Base-by-base conservation (phyloP, 164 flowering plant species). In the Protea cynaroides region DNA sequence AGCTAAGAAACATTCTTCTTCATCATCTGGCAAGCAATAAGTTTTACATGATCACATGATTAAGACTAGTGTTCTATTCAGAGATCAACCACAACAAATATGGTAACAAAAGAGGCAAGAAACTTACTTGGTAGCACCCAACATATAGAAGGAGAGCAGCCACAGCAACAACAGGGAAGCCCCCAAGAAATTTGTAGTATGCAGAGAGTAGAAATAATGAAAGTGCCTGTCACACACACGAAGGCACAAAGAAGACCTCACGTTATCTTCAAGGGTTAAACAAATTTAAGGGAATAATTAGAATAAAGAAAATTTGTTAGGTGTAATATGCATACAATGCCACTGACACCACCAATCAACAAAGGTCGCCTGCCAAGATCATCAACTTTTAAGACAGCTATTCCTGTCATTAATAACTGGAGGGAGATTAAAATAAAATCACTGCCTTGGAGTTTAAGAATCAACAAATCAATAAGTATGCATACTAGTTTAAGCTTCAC, bases 331-430 rank as follows among this genome's bases (percentile, higher is more conserved):
- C 89, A 53, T 83, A 92, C 96, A 75, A 94, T 78, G 36, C 96
- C 97, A 72, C 83, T 74, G 50, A 94, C 90, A 58, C 96, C 96
- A 66, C 90, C 97, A 75, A 89, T 84, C 47, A 94, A 75, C 67
- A 94, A 76, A 2, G 97, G 99, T 64, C 94, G 74, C 72, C 97
- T 83, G 24, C 96, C 99, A 70, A 94, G 82, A 73, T 88, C 84
- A 73, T 94, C 99, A 59, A 89, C 99, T 80, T 89, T 88, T 9
- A 83, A 72, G 54, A 91, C 94, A 61, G 90, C 99, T 54, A 94
- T 57, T 54, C 93, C 86, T 58, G 99, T 94, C 99, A 91, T 91
- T 49, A 91, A 63, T 18, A 91, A 76, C 99, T 94, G 82, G 67
- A 73, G 51, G 24, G 73, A 53, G 37, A 79, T 53, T 23, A 74